phyloP scores from a whole-genome alignment of 2,329 filamentous ascomycete genomes.

The Lasiodiplodia hormozganensis region DNA sequence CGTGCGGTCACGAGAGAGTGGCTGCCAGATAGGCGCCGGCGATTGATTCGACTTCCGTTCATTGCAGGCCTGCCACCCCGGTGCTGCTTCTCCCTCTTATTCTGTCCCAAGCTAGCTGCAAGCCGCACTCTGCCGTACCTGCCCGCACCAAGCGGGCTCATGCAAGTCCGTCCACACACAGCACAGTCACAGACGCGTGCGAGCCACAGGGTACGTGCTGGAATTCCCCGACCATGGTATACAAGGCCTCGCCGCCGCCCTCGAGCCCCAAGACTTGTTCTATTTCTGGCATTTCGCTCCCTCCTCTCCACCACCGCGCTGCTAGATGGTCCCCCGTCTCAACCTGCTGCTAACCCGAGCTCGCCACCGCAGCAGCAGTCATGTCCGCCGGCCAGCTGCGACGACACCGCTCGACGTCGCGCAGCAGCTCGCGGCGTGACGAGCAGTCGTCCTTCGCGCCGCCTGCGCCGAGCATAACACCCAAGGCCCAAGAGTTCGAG shows the following conservation, averaged over 20 bases:
- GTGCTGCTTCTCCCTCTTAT: slow-evolving; percentile 38
- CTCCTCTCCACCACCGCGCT: slow-evolving; percentile 2
- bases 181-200: slow-evolving; percentile 47
- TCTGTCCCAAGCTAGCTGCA: slow-evolving; percentile 46
- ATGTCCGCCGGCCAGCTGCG: slow-evolving; percentile 54
- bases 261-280: slow-evolving; percentile 26
- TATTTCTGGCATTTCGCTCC: slow-evolving; percentile 31
- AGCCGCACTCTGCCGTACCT: slow-evolving; percentile 40
- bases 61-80: slow-evolving; percentile 28
- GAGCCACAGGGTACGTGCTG: slow-evolving; percentile 35
- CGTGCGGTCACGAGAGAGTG: slow-evolving; percentile 28
- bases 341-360: slow-evolving; percentile 37
- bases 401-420: slow-evolving; percentile 52
- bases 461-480: slow-evolving; percentile 53
- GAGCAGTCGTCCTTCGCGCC: slow-evolving; percentile 38
- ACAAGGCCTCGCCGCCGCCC: slow-evolving; percentile 37
- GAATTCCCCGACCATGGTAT: slow-evolving; percentile 40
- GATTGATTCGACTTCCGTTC: slow-evolving; percentile 28
- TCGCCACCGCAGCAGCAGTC: slow-evolving; percentile 34
- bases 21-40: slow-evolving; percentile 29
- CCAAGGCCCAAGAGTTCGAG: slow-evolving; percentile 67
- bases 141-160: slow-evolving; percentile 45
- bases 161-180: slow-evolving; percentile 48
- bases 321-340: slow-evolving; percentile 22
- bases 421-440: slow-evolving; percentile 44